These are phyloP conservation scores for Globisporangium lucens DNA, from an alignment of 352 stramenopile genomes.

Conservation along the genomic window DNA sequence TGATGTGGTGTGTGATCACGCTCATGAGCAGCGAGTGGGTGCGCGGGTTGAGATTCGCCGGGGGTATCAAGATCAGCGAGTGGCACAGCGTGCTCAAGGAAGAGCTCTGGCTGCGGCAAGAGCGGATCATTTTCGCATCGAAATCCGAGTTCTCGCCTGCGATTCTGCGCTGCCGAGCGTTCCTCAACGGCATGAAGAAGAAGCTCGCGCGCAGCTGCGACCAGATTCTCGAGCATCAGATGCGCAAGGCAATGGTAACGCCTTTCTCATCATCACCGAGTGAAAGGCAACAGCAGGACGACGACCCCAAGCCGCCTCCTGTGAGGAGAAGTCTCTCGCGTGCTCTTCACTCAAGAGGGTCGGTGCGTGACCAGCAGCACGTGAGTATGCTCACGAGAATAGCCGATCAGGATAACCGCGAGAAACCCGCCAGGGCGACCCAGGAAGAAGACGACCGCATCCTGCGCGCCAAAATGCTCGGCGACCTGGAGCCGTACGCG, in stretches of 20 bases:
- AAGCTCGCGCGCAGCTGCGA: conserved; percentile 24
- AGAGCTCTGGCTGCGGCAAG: conserved; percentile 61
- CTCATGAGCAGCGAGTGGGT: conserved; percentile 55
- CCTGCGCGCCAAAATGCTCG: conserved; percentile 14
- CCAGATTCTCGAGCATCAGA: conserved; percentile 24
- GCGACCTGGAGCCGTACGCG: conserved; percentile 49
- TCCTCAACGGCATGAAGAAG: conserved; percentile 60
- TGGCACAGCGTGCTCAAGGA: conserved; percentile 59
- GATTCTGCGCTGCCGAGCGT: conserved; percentile 44
- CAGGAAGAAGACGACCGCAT: conserved; percentile 19
- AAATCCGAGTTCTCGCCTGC: conserved; percentile 39
- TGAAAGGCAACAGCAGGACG: not conserved
- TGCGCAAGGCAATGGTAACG: conserved; percentile 10
- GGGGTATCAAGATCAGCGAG: conserved; percentile 35
- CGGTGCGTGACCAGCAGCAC: conserved; percentile 8
- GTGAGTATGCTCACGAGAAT: conserved; percentile 9
- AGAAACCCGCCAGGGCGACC: conserved; percentile 3
- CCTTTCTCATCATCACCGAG: not conserved
- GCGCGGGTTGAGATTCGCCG: conserved; percentile 25
- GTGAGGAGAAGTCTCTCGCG: conserved; percentile 2
- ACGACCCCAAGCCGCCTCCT: not conserved
- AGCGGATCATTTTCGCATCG: conserved; percentile 43
- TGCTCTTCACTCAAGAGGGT: conserved; percentile 3
- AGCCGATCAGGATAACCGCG: not conserved
- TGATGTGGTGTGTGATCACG: conserved; percentile 55